A percentile compares a stretch with the other conserved stretches of the same genome.
These are phyloP conservation scores for Eragrostis curvula DNA, from an alignment of 176 grass and related monocot genomes.

Conservation along the genomic window DNA sequence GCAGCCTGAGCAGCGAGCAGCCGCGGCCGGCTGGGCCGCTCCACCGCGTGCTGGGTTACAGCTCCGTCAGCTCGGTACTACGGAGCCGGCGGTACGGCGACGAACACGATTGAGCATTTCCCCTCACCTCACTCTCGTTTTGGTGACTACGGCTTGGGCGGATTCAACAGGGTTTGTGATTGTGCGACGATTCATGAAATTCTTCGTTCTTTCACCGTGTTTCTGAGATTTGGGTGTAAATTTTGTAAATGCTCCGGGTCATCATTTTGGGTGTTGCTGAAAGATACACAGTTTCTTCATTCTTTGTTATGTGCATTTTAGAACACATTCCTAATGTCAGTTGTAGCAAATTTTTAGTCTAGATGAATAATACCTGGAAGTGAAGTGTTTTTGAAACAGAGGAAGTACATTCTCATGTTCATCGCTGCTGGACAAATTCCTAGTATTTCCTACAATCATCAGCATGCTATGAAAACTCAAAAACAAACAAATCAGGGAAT, in stretches of 20 bases:
- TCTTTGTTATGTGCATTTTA: not conserved
- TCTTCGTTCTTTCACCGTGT: slow-evolving; percentile 29
- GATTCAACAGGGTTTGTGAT: not conserved
- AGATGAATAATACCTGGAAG: too few relatives aligned
- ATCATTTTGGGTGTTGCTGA: not conserved
- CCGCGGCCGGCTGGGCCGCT: slow-evolving; percentile 34
- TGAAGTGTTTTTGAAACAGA: too few relatives aligned
- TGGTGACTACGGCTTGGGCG: not conserved
- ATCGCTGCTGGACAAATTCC: not conserved
- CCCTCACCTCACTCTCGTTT: not conserved
- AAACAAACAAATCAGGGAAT: not conserved
- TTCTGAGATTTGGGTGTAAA: not conserved
- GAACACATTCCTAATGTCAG: not conserved
- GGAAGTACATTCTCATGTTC: not conserved
- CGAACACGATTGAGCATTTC: slow-evolving; percentile 19
- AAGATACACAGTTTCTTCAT: not conserved
- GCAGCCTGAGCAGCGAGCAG: slow-evolving; percentile 47
- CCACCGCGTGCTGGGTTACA: slow-evolving; percentile 57
- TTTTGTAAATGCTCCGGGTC: not conserved
- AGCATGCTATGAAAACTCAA: not conserved
- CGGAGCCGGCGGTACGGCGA: slow-evolving; percentile 56
- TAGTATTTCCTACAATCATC: not conserved
- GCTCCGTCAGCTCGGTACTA: slow-evolving; percentile 50
- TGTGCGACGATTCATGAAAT: slow-evolving; percentile 7
- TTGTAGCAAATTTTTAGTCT: not conserved